Evolutionary conservation across 2,329 filamentous ascomycete species (phyloP).

Genomic region (Alternaria infectoria): DNA sequence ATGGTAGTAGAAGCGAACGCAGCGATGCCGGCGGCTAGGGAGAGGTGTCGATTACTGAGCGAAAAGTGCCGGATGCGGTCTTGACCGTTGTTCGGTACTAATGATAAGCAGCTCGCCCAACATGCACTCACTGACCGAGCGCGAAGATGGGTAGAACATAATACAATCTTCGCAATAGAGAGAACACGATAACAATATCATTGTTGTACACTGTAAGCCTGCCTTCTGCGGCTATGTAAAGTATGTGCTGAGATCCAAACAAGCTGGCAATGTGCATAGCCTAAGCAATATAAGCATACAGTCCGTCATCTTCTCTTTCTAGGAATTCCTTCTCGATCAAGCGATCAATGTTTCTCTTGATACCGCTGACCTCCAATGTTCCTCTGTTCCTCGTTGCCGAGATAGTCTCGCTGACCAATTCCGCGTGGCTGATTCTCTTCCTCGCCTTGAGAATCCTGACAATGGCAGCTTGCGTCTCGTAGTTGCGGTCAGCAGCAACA

Average conservation of each 20-base stretch:
- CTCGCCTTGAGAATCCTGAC: slow-evolving; percentile 96
- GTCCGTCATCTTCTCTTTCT: slow-evolving; percentile 47
- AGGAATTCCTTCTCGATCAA: slow-evolving; percentile 56
- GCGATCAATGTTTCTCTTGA: slow-evolving; percentile 98
- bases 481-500: slow-evolving; percentile 86
- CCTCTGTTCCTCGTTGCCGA: slow-evolving; percentile 86
- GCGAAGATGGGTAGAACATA: background rate
- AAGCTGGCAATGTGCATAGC: background rate
- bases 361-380: slow-evolving; percentile 81
- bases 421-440: slow-evolving; percentile 84
- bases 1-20: background rate
- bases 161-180: background rate
- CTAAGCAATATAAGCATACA: slow-evolving; percentile 56
- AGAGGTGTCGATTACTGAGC: background rate
- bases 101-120: background rate
- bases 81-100: background rate
- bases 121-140: background rate
- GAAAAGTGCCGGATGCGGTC: background rate
- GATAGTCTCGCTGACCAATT: slow-evolving; percentile 91
- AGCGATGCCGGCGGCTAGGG: background rate
- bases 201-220: background rate
- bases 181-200: background rate
- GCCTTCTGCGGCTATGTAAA: background rate
- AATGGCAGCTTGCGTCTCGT: slow-evolving; percentile 96
- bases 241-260: background rate